Percentiles rank a stretch among this genome's conserved stretches.
Evolutionary conservation across 2,329 filamentous ascomycete species (phyloP).

Genomic region (Nigrograna mackinnonii): DNA sequence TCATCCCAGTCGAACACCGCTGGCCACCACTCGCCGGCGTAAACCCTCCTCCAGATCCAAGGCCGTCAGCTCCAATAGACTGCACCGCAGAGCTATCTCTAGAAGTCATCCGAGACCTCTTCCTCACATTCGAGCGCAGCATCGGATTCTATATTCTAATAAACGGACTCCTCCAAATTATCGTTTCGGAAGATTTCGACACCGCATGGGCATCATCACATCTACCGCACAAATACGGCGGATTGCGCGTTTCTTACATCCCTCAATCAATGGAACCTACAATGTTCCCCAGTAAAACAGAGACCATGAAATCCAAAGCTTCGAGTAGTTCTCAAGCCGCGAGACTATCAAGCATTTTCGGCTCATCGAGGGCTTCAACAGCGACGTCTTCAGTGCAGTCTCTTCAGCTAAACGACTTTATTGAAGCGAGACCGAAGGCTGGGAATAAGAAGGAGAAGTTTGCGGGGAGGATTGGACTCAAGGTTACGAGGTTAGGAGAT

Average conservation of each 20-base stretch:
- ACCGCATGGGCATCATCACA: conserved; percentile 17
- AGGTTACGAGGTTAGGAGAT: conserved; percentile 9
- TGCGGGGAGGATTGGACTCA: conserved; percentile 17
- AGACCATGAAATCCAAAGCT: conserved; percentile 8
- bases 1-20: conserved; percentile 18
- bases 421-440: conserved; percentile 16
- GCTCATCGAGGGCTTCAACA: conserved; percentile 2
- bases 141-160: conserved; percentile 20
- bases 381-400: neutral
- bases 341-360: conserved; percentile 6
- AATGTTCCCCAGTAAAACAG: conserved; percentile 11
- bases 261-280: conserved; percentile 14
- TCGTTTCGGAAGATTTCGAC: conserved; percentile 17
- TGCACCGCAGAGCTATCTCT: conserved; percentile 6
- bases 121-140: conserved; percentile 19
- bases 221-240: conserved; percentile 19
- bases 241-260: conserved; percentile 19
- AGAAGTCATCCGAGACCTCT: conserved; percentile 14
- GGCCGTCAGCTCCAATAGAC: conserved; percentile 14
- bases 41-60: conserved; percentile 17
- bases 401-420: conserved; percentile 21
- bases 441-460: conserved; percentile 14
- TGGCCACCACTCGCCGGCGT: conserved; percentile 20
- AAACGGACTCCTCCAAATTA: conserved; percentile 16
- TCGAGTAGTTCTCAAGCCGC: conserved; percentile 1